Evolutionary conservation across 352 stramenopile species (phyloP), one percentile per base, ranked within the genome.

Genomic region (Phytophthora podocarpi): DNA sequence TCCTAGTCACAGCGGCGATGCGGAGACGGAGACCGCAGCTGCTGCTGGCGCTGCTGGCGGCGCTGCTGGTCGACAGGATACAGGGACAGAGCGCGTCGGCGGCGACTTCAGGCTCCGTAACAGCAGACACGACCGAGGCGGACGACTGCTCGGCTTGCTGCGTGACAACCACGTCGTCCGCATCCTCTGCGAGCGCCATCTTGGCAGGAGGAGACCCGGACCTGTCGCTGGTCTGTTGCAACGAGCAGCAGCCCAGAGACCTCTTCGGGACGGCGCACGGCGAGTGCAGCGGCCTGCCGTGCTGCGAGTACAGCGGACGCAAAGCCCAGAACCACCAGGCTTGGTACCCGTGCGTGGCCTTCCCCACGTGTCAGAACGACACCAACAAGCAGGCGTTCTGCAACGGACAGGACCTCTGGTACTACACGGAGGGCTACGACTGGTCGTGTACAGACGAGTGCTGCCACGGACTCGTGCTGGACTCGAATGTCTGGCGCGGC

Each of bases 301-400:
- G 87, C 45, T 96, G 87, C 50, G 72, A 68, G 20, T 93, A 90
- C 54, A 80, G 80, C 27, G 78, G 80, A 8, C 68, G 81, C 7
- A 80, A 80, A 27, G 66, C 82, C n/a, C 82, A 91, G 66, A 86
- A 87, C 37, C 75, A 78, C 34, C 74, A 87, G 43, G 74, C 81
- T 30, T 96, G 87, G 87, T 93, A 89, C 59, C 87, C 87, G 57
- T 96, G 87, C 48, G 53, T 93, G 49, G 64, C 84, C 4, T 96
- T 93, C 69, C 78, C 85, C 24, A 84, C 80, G 34, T 96, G 87
- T 52, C 70, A 84, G 46, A 81, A 81, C 35, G 78, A 93, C 70
- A 65, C 62, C 1, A 82, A 74, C 52, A 91, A 89, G 46, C 69
- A 83, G 43, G 54, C 67, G 20, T 91, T 92, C 32, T 93, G 83